A percentile compares a stretch with the other conserved stretches of the same genome.
These are phyloP conservation scores for barrel medic (Medicago truncatula) DNA, from an alignment of 306 rosid genomes.

Conservation along the genomic window MtrunA17r5.0-ANR NC_053043.1:50304501-50305000, in stretches of 20 bases:
- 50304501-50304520: background rate
- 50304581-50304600: background rate
- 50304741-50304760: constrained; percentile 28
- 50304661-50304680: background rate
- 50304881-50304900: constrained; percentile 14
- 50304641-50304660: background rate
- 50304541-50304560: background rate
- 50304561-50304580: background rate
- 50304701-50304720: constrained; percentile 72
- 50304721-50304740: constrained; percentile 53
- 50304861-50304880: background rate
- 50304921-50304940: background rate
- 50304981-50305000: constrained; percentile 2
- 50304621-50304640: background rate
- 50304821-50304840: constrained; percentile 39
- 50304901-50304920: background rate
- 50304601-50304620: background rate
- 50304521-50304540: background rate
- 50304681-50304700: constrained; percentile 62
- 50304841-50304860: background rate
- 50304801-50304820: constrained; percentile 43
- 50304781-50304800: constrained; percentile 57
- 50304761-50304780: constrained; percentile 47
- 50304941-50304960: background rate
- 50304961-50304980: background rate